phyloP scores from a whole-genome alignment of 2,329 filamentous ascomycete species.

The Madurella mycetomatis region DNA sequence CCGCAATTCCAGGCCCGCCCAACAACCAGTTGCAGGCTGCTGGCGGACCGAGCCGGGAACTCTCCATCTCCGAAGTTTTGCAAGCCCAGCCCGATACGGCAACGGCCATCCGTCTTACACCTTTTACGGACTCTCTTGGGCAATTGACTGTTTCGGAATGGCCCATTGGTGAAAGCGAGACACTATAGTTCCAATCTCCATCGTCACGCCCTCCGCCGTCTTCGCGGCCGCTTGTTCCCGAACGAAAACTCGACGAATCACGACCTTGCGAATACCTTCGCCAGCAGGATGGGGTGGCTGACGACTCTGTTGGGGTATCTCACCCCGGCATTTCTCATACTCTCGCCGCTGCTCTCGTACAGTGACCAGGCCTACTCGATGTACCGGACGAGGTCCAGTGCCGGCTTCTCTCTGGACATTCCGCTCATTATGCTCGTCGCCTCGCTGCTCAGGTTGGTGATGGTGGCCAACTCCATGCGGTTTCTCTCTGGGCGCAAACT shows the following conservation, averaged over 20 bases:
- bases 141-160: neutral
- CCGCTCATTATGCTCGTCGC: constrained; percentile 69
- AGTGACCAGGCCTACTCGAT: constrained; percentile 63
- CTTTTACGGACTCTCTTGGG: neutral
- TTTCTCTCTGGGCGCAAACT: constrained; percentile 6
- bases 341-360: constrained; percentile 62
- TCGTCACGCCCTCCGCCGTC: neutral
- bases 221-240: neutral
- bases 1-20: constrained; percentile 6
- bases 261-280: neutral
- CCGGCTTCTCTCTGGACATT: constrained; percentile 66
- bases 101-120: neutral
- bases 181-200: neutral
- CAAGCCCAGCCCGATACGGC: neutral
- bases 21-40: neutral
- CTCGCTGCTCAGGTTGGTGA: constrained; percentile 56
- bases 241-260: neutral
- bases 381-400: constrained; percentile 59
- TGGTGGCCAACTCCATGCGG: neutral
- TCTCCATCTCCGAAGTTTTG: constrained; percentile 5
- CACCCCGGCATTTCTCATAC: constrained; percentile 59
- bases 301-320: constrained; percentile 50
- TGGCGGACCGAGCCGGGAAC: constrained; percentile 2
- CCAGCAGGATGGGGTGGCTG: constrained; percentile 39
- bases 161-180: constrained; percentile 1